A percentile compares a stretch with the other conserved stretches of the same genome.
These are phyloP conservation scores for Stachybotrys chlorohalonatus DNA, from an alignment of 2,329 filamentous ascomycete species.

Conservation along the genomic window DNA sequence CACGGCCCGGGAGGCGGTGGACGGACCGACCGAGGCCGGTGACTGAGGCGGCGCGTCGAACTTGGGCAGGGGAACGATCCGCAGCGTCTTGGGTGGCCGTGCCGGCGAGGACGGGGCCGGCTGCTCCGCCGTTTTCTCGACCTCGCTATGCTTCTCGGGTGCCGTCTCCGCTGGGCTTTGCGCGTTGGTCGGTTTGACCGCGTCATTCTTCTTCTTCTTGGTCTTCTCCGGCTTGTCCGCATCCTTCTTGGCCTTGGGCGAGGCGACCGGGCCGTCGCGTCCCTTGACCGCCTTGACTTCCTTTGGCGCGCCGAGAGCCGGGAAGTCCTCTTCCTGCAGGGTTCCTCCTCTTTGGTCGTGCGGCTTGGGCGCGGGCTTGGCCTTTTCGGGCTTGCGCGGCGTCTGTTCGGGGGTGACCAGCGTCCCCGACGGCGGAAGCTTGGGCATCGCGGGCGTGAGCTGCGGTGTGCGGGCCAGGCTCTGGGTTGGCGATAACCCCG, in stretches of 20 bases:
- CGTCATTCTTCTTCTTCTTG: slow-evolving; percentile 14
- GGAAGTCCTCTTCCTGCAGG: slow-evolving; percentile 55
- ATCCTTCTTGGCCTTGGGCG: slow-evolving; percentile 21
- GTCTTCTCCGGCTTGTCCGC: slow-evolving; percentile 19
- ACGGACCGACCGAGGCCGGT: slow-evolving; percentile 12
- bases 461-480: slow-evolving; percentile 9
- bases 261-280: slow-evolving; percentile 16
- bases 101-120: slow-evolving; percentile 40
- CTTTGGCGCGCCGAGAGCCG: slow-evolving; percentile 42
- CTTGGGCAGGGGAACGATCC: slow-evolving; percentile 61
- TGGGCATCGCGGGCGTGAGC: slow-evolving; percentile 16
- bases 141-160: neutral
- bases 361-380: slow-evolving; percentile 10
- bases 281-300: slow-evolving; percentile 19
- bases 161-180: slow-evolving; percentile 5
- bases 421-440: slow-evolving; percentile 11
- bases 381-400: slow-evolving; percentile 14
- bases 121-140: slow-evolving; percentile 8
- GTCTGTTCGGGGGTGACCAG: slow-evolving; percentile 23
- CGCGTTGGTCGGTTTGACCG: slow-evolving; percentile 5
- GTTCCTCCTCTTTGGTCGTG: slow-evolving; percentile 11
- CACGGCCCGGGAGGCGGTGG: slow-evolving; percentile 18
- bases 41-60: slow-evolving; percentile 38
- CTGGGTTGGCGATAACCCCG: slow-evolving; percentile 7
- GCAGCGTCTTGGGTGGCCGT: slow-evolving; percentile 51